Percentiles rank a stretch among this genome's conserved stretches.
These are phyloP conservation scores for Schwanniomyces vanrijiae DNA, from an alignment of 805 yeast species.

Conservation along the genomic window DNA sequence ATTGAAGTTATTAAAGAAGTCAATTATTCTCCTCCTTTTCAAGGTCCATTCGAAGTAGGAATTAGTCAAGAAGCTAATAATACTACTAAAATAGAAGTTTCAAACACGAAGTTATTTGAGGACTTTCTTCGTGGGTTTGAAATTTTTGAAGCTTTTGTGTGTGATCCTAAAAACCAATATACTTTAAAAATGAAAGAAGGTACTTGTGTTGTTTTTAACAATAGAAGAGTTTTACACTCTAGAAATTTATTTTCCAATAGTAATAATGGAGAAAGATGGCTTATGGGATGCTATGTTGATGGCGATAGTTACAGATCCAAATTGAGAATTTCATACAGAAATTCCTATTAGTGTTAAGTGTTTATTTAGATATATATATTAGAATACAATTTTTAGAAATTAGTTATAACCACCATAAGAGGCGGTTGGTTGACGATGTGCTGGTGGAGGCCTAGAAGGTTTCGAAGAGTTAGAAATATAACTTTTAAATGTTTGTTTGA, in stretches of 20 bases:
- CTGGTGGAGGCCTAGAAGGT: conserved; percentile 15
- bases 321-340: conserved; percentile 32
- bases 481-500: conserved; percentile 63
- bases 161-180: conserved; percentile 52
- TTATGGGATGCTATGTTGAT: conserved; percentile 76
- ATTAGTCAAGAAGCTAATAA: conserved; percentile 34
- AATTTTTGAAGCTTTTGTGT: conserved; percentile 59
- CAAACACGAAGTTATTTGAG: conserved; percentile 37
- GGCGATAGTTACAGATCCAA: conserved; percentile 69
- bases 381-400: conserved; percentile 7
- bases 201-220: conserved; percentile 66
- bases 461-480: conserved; percentile 22
- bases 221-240: conserved; percentile 70
- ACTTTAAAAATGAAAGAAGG: conserved; percentile 56
- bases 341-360: background rate
- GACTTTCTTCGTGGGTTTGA: conserved; percentile 60
- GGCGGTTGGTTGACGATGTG: conserved; percentile 13
- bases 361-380: background rate
- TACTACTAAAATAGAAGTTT: conserved; percentile 34
- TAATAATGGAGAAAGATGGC: conserved; percentile 59
- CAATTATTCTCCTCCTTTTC: conserved; percentile 82
- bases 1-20: conserved; percentile 48
- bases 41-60: conserved; percentile 69
- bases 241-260: conserved; percentile 43
- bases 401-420: conserved; percentile 25